Base-by-base conservation (phyloP, 805 yeast species). In the Starmerella kuoi region DNA sequence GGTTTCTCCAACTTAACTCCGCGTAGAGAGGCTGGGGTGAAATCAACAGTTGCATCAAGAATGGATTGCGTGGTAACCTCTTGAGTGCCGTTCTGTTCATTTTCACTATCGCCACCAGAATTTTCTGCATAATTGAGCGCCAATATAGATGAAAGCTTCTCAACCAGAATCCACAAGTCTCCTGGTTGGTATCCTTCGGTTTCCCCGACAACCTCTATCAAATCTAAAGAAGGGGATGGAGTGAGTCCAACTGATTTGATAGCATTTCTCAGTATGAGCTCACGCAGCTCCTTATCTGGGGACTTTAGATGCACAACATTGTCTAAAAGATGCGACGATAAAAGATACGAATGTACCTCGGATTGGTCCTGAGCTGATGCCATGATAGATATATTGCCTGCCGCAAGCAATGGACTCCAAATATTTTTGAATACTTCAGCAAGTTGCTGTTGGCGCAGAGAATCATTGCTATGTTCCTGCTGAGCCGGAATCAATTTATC, bases 121-220 rank as follows among this genome's bases (percentile, higher is more conserved):
- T 9, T 24, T 32, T n/a, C 11, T n/a, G 9, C 24, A 6, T 33
- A 5, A 4, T 23, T 33, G 9, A 50, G 37, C 2, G 53, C 44
- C n/a, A 44, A 21, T 2, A 37, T 36, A 4, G 55, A 44, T 1
- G 52, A 43, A 1, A 53, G 72, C 50, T 94, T 69, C 48, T 83
- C 94, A 25, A 74, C 69, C 9, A 88, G 62, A 4, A 74, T 72
- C 61, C 76, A 74, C 45, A 88, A 57, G 58, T 88, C 98, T 21
- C 76, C 74, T 0, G 96, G 94, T 23, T 83, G 72, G 57, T 79
- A 88, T 0, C 97, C 97, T 53, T 88, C 97, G 0, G 94, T 81
- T 40, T 78, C 88, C 5, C 57, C 48, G 0, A 79, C 69, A 24
- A 79, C 60, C 48, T 76, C 79, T 3, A 41, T 24, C 8, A 41